phyloP scores from a whole-genome alignment of 352 stramenopile species.

The Chrysophaeum taylorii region DNA sequence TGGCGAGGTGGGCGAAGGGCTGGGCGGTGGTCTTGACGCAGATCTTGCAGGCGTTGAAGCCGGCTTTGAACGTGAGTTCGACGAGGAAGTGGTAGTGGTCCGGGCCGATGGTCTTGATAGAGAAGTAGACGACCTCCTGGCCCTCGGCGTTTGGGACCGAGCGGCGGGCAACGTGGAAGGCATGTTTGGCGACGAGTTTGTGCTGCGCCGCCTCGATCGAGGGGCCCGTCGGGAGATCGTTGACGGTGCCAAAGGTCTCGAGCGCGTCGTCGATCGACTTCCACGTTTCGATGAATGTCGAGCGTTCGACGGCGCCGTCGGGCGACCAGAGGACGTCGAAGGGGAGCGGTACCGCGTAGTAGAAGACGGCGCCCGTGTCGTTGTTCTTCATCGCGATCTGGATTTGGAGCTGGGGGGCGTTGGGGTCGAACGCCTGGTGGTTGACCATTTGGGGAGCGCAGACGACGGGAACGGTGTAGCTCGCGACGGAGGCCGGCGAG shows the following conservation, averaged over 20 bases:
- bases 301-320: constrained; percentile 67
- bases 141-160: constrained; percentile 66
- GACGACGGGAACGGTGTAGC: constrained; percentile 42
- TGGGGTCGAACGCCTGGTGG: constrained; percentile 33
- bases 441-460: constrained; percentile 53
- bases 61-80: constrained; percentile 84
- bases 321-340: constrained; percentile 73
- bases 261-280: constrained; percentile 86
- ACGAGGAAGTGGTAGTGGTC: constrained; percentile 58
- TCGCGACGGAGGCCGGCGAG: constrained; percentile 39
- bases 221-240: constrained; percentile 42
- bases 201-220: constrained; percentile 65
- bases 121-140: constrained; percentile 90
- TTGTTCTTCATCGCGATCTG: constrained; percentile 97
- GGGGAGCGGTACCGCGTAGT: constrained; percentile 84
- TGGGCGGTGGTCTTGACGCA: constrained; percentile 85
- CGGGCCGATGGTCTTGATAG: constrained; percentile 77
- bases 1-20: constrained; percentile 68
- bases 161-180: constrained; percentile 86
- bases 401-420: constrained; percentile 67
- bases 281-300: constrained; percentile 84
- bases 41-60: constrained; percentile 73
- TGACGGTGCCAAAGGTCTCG: constrained; percentile 79
- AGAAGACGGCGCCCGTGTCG: constrained; percentile 77
- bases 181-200: constrained; percentile 66